phyloP scores from a whole-genome alignment of 192 early-diverging fungal genomes.

The Podila minutissima region DNA sequence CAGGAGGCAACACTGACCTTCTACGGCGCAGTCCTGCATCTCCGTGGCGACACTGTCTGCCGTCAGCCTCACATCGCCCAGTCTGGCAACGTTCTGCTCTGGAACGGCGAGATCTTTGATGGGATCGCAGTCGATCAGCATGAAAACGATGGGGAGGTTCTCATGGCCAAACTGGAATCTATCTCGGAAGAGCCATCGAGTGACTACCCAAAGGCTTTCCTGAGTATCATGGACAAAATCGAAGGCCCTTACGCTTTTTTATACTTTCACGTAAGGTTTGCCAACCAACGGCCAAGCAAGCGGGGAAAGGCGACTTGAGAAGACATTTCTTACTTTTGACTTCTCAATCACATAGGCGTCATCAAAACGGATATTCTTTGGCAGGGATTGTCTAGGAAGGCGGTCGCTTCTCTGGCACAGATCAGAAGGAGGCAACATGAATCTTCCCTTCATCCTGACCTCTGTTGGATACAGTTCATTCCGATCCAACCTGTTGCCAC shows the following conservation, averaged over 20 bases:
- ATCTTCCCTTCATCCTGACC: slow-evolving; percentile 55
- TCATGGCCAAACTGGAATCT: slow-evolving; percentile 27
- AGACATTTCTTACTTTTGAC: background rate
- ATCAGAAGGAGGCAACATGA: slow-evolving; percentile 15
- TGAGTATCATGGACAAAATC: slow-evolving; percentile 61
- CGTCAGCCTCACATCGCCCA: slow-evolving; percentile 67
- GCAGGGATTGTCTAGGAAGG: slow-evolving; percentile 87
- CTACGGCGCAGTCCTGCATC: slow-evolving; percentile 72
- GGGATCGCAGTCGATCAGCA: slow-evolving; percentile 67
- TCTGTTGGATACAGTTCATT: slow-evolving; percentile 58
- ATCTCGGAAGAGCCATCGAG: background rate
- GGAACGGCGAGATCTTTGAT: slow-evolving; percentile 94
- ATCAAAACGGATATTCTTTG: slow-evolving; percentile 75
- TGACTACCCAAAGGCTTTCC: slow-evolving; percentile 4
- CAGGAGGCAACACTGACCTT: slow-evolving; percentile 33
- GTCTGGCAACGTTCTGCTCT: slow-evolving; percentile 67
- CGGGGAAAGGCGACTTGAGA: background rate
- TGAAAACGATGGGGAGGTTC: slow-evolving; percentile 30
- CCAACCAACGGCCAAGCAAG: background rate
- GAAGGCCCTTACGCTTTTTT: slow-evolving; percentile 89
- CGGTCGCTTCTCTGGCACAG: slow-evolving; percentile 78
- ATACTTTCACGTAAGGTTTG: slow-evolving; percentile 63
- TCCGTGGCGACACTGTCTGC: slow-evolving; percentile 66
- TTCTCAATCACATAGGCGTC: slow-evolving; percentile 23
- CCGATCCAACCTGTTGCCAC: slow-evolving; percentile 13